A percentile compares a stretch with the other conserved stretches of the same genome.
Conservation (phyloP, 306 rosid genomes). For the Crataegus laevigata region DNA sequence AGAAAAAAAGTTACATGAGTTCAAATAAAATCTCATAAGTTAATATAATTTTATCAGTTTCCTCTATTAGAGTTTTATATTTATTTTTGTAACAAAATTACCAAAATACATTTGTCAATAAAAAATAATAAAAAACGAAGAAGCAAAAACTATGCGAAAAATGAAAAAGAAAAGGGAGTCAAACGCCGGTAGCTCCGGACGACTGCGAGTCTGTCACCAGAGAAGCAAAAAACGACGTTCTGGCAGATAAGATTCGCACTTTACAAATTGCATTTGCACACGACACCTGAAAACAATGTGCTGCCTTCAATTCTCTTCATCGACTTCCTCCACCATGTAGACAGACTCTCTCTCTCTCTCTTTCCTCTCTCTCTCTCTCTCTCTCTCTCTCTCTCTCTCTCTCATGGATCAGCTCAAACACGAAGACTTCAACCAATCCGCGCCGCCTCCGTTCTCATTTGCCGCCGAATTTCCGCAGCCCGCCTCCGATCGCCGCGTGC, state of each 20-base stretch:
- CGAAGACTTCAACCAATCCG: constrained; percentile 17
- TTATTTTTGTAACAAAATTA: too few species aligned
- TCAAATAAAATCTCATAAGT: too few species aligned
- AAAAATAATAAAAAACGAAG: too few species aligned
- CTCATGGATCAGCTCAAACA: constrained; percentile 16
- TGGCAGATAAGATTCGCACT: background rate
- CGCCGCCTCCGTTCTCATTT: background rate
- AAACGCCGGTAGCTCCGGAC: background rate
- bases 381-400: too few species aligned
- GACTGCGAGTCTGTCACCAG: background rate
- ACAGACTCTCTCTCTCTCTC: too few species aligned
- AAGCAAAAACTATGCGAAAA: too few species aligned
- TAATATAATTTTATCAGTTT: too few species aligned
- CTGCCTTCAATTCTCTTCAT: background rate
- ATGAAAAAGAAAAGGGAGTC: background rate
- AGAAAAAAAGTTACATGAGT: too few species aligned
- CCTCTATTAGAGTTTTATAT: too few species aligned
- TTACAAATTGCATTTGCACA: background rate
- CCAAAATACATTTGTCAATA: too few species aligned
- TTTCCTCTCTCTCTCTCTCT: too few species aligned
- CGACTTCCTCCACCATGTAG: background rate
- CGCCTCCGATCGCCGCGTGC: background rate
- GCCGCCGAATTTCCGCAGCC: constrained; percentile 3
- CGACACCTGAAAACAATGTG: background rate
- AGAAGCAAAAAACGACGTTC: background rate